A percentile compares a stretch with the other conserved stretches of the same genome.
Conservation (phyloP, 108 stramenopile species). For the Fragilariopsis cylindrus region DNA sequence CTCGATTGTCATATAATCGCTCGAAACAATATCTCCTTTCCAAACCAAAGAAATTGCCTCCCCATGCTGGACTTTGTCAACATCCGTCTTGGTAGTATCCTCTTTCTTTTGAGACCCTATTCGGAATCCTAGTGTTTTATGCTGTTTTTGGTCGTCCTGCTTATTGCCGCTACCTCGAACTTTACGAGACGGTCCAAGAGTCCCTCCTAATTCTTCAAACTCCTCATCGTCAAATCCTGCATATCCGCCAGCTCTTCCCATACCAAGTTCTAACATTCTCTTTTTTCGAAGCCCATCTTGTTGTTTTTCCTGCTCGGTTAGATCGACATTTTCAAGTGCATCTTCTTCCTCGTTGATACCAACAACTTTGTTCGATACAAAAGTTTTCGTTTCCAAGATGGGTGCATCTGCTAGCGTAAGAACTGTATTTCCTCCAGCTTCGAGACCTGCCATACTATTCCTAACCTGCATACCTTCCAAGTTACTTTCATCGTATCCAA, state of each 20-base stretch:
- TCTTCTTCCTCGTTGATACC: constrained; percentile 52
- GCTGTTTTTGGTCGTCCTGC: constrained; percentile 13
- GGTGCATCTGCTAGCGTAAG: constrained; percentile 74
- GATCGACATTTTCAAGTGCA: constrained; percentile 65
- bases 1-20: constrained; percentile 85
- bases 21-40: constrained; percentile 52
- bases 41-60: constrained; percentile 67
- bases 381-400: constrained; percentile 36
- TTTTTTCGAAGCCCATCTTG: constrained; percentile 60
- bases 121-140: constrained; percentile 49
- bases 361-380: constrained; percentile 36
- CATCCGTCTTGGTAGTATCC: constrained; percentile 36
- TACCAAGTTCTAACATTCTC: constrained; percentile 71
- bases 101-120: constrained; percentile 42
- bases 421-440: constrained; percentile 61
- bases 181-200: constrained; percentile 35
- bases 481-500: constrained; percentile 56
- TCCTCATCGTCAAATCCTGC: constrained; percentile 92
- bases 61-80: constrained; percentile 42
- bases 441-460: constrained; percentile 58
- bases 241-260: constrained; percentile 87
- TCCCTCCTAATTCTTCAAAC: constrained; percentile 85
- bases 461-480: constrained; percentile 70
- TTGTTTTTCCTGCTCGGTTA: constrained; percentile 41
- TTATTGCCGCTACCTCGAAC: constrained; percentile 22